Percentiles rank a stretch among this genome's conserved stretches.
Conservation (phyloP, 2,329 filamentous ascomycete genomes). For the Periconia macrospinosa region DNA sequence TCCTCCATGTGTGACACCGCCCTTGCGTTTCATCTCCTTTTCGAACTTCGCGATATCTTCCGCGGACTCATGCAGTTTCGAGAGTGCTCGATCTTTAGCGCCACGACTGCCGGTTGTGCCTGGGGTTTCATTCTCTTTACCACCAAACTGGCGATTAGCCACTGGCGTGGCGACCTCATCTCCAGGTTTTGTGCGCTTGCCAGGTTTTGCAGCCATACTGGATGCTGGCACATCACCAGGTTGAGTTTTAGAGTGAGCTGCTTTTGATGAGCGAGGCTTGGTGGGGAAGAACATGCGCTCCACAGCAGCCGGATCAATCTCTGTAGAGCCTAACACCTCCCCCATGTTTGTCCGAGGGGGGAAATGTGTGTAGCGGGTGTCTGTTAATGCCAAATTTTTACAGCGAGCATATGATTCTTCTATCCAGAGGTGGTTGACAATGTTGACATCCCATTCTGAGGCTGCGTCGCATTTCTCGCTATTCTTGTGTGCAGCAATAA, state of each 20-base stretch:
- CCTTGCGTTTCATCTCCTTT: conserved; percentile 85
- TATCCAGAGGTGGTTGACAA: conserved; percentile 95
- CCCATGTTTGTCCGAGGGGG: conserved; percentile 87
- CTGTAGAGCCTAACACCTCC: conserved; percentile 88
- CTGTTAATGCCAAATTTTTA: conserved; percentile 70
- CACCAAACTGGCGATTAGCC: conserved; percentile 43
- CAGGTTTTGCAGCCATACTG: conserved; percentile 24
- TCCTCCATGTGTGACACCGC: conserved; percentile 63
- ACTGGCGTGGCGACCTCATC: conserved; percentile 55
- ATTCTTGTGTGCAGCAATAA: conserved; percentile 84
- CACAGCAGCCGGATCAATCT: conserved; percentile 71
- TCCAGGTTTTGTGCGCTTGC: conserved; percentile 26
- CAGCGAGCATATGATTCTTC: conserved; percentile 96
- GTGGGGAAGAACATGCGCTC: conserved; percentile 67
- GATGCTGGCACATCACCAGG: conserved; percentile 17
- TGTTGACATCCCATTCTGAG: conserved; percentile 85
- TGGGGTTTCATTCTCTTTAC: conserved; percentile 85
- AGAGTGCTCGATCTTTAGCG: conserved; percentile 83
- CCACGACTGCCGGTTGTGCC: conserved; percentile 76
- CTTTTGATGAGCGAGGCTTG: conserved; percentile 28
- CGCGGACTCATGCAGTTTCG: conserved; percentile 73
- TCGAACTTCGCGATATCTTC: conserved; percentile 88
- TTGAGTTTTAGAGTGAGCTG: conserved; percentile 20
- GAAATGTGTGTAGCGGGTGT: conserved; percentile 80
- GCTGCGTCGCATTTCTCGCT: conserved; percentile 95